Evolutionary conservation across 768 basidiomycete species (phyloP).

Genomic region (Phylloporus sp.): DNA sequence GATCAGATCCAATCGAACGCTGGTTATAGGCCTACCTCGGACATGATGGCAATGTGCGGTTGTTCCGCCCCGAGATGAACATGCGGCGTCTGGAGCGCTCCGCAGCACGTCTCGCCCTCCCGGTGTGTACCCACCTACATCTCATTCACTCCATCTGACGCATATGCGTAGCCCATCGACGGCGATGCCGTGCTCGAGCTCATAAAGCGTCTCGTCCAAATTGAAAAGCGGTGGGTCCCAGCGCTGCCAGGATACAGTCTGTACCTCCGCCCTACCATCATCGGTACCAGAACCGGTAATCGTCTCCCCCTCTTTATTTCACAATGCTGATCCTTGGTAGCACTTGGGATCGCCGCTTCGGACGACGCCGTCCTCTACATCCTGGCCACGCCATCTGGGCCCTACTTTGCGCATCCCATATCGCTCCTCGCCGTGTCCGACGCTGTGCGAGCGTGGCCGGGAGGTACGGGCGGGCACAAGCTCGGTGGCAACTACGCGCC

Average conservation of each 20-base stretch:
- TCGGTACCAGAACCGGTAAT: slow-evolving; percentile 40
- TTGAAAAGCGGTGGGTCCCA: slow-evolving; percentile 88
- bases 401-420: slow-evolving; percentile 52
- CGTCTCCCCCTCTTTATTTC: not conserved
- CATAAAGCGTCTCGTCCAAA: slow-evolving; percentile 60
- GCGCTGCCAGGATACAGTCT: slow-evolving; percentile 67
- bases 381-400: slow-evolving; percentile 60
- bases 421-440: slow-evolving; percentile 63
- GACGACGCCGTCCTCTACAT: slow-evolving; percentile 83
- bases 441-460: slow-evolving; percentile 77
- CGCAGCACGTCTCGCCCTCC: slow-evolving; percentile 67
- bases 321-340: slow-evolving; percentile 17
- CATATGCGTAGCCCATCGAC: slow-evolving; percentile 36
- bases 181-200: slow-evolving; percentile 45
- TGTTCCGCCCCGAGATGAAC: slow-evolving; percentile 84
- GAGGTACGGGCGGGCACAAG: slow-evolving; percentile 65
- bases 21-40: slow-evolving; percentile 57
- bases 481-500: slow-evolving; percentile 66
- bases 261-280: slow-evolving; percentile 83
- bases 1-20: not conserved
- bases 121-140: slow-evolving; percentile 38
- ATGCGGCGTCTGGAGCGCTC: slow-evolving; percentile 77
- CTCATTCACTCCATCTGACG: too few species aligned
- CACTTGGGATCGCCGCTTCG: slow-evolving; percentile 69
- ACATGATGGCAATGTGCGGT: slow-evolving; percentile 64